Evolutionary conservation across 2,329 filamentous ascomycete species (phyloP).

Genomic region (Colletotrichum eremochloae): DNA sequence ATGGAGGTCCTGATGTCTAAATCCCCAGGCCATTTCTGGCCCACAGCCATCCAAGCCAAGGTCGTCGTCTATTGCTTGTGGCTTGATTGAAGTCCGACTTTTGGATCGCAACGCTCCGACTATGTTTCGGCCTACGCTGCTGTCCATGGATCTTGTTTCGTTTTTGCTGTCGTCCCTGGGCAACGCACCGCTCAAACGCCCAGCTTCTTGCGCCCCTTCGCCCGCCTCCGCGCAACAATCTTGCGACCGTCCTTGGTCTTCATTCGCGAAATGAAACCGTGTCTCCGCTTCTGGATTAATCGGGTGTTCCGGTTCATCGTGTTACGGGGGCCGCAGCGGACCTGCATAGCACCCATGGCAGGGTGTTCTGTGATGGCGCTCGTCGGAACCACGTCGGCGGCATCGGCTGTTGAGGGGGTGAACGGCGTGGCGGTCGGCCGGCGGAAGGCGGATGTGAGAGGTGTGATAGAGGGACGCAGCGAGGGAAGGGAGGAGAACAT

Average conservation of each 20-base stretch:
- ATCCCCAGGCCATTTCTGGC: background rate
- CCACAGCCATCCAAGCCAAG: background rate
- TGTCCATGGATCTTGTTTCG: background rate
- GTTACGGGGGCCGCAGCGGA: conserved; percentile 70
- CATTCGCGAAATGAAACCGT: conserved; percentile 68
- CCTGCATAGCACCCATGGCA: conserved; percentile 63
- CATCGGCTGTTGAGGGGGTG: conserved; percentile 46
- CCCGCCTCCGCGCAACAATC: conserved; percentile 64
- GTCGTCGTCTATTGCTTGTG: background rate
- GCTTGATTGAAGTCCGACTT: background rate
- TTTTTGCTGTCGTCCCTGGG: background rate
- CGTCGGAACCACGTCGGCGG: conserved; percentile 61
- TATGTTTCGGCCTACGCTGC: too few species aligned
- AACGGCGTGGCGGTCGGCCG: conserved; percentile 49
- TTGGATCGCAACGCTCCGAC: too few species aligned
- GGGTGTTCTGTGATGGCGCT: conserved; percentile 66
- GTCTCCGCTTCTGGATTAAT: conserved; percentile 70
- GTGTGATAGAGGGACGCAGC: conserved; percentile 62
- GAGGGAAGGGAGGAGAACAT: conserved; percentile 64
- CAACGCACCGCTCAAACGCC: conserved; percentile 19
- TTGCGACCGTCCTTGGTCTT: conserved; percentile 65
- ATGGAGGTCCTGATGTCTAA: conserved; percentile 2
- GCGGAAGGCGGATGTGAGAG: conserved; percentile 50
- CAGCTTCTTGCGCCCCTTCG: conserved; percentile 65
- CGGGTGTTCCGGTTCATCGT: conserved; percentile 69